A percentile compares a stretch with the other conserved stretches of the same genome.
phyloP scores from a whole-genome alignment of 2,329 filamentous ascomycete genomes.

The Calycina marina region DNA sequence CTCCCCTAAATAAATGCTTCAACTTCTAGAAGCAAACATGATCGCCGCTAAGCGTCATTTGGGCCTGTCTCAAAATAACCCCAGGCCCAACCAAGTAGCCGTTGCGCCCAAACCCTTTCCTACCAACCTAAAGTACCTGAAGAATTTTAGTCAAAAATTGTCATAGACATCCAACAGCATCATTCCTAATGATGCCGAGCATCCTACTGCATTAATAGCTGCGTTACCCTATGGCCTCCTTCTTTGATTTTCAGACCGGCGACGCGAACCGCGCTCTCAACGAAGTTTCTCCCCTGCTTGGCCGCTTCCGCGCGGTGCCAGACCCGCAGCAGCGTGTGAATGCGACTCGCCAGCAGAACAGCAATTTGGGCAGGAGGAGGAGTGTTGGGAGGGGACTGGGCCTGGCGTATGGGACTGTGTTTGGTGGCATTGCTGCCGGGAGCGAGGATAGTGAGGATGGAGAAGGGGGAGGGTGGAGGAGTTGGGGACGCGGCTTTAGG shows the following conservation, averaged over 20 bases:
- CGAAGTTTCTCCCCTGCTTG: slow-evolving; percentile 45
- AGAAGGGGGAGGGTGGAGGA: slow-evolving; percentile 20
- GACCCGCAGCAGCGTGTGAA: too few relatives aligned
- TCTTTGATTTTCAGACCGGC: slow-evolving; percentile 55
- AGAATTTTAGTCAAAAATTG: too few relatives aligned
- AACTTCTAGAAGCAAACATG: too few relatives aligned
- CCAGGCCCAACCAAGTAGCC: too few relatives aligned
- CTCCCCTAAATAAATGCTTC: too few relatives aligned
- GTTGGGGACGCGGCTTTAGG: slow-evolving; percentile 23
- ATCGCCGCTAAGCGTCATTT: too few relatives aligned
- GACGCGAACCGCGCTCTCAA: slow-evolving; percentile 37
- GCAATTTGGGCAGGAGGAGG: slow-evolving; percentile 12
- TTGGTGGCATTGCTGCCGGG: slow-evolving; percentile 25
- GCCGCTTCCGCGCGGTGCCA: slow-evolving; percentile 50
- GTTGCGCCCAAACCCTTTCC: too few relatives aligned
- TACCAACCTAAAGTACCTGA: too few relatives aligned
- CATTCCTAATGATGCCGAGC: too few relatives aligned
- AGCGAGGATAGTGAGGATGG: slow-evolving; percentile 24
- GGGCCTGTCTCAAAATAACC: too few relatives aligned
- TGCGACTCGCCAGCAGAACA: slow-evolving; percentile 16
- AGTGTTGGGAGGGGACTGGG: slow-evolving; percentile 9
- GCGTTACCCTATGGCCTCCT: slow-evolving; percentile 54
- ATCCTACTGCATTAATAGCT: too few relatives aligned
- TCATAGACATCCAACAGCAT: too few relatives aligned
- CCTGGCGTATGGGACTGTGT: slow-evolving; percentile 34